A percentile compares a stretch with the other conserved stretches of the same genome.
phyloP scores from a whole-genome alignment of 495 filamentous ascomycete species.

The Apiosordaria backusii region DNA sequence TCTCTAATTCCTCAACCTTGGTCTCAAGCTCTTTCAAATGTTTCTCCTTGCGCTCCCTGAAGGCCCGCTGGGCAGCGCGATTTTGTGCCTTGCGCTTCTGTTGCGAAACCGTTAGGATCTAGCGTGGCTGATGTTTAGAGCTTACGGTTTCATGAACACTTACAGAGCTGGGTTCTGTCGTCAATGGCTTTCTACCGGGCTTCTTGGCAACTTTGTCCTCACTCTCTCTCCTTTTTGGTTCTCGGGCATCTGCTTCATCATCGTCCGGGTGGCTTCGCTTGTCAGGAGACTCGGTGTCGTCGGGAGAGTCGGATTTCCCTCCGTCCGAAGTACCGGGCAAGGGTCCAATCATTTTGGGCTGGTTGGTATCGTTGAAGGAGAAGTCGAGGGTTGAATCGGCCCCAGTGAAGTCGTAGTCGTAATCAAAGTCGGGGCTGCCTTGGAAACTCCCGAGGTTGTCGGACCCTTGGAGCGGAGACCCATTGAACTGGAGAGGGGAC shows the following conservation, averaged over 20 bases:
- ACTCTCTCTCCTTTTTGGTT: slow-evolving; percentile 76
- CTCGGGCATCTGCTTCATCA: slow-evolving; percentile 56
- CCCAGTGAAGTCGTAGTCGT: slow-evolving; percentile 57
- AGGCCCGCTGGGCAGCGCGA: slow-evolving; percentile 91
- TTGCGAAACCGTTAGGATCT: slow-evolving; percentile 41
- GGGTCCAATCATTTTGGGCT: slow-evolving; percentile 71
- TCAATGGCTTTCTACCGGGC: slow-evolving; percentile 92
- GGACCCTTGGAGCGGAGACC: slow-evolving; percentile 46
- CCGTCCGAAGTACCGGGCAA: slow-evolving; percentile 54
- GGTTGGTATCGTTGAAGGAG: slow-evolving; percentile 66
- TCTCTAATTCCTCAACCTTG: slow-evolving; percentile 90
- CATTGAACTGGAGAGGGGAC: slow-evolving; percentile 52
- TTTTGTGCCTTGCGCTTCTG: slow-evolving; percentile 99
- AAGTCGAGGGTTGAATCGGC: slow-evolving; percentile 53
- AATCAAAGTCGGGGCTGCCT: slow-evolving; percentile 81
- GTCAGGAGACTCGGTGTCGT: slow-evolving; percentile 67
- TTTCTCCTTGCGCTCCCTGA: slow-evolving; percentile 97
- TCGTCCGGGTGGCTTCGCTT: slow-evolving; percentile 81
- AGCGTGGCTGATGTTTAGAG: slow-evolving; percentile 7
- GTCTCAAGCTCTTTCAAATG: slow-evolving; percentile 94
- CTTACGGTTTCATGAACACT: slow-evolving; percentile 35
- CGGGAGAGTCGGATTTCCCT: slow-evolving; percentile 52
- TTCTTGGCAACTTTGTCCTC: slow-evolving; percentile 81
- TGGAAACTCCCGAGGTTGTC: slow-evolving; percentile 47
- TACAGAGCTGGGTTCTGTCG: slow-evolving; percentile 93